Evolutionary conservation across 2,329 filamentous ascomycete genomes (phyloP), one percentile per base, ranked within the genome.

Genomic region (Harringtonia lauricola): DNA sequence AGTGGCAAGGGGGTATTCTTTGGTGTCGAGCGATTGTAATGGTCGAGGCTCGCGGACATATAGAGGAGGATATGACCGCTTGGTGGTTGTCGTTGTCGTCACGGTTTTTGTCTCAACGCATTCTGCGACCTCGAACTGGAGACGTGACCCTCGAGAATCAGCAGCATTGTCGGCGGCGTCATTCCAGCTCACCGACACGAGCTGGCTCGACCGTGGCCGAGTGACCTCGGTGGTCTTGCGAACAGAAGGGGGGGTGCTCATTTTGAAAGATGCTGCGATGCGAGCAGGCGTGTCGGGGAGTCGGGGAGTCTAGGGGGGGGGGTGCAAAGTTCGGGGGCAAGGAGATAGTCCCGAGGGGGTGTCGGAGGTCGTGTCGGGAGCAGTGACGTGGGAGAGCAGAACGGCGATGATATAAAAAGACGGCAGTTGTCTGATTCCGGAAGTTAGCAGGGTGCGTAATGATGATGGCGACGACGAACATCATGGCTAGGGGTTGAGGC

Each of bases 1-100:
- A 49, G 76, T 74, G 31, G 90, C 90, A 26, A 98, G 70, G 33
- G 92, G 92, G 60, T 94, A 98, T 54, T 92, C 79, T 60, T 94
- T 94, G 14, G 83, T 72, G 61, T 96, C 88, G 46, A 95, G 76
- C 43, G 81, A 74, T 47, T 75, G 69, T 29, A 88, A 72, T 41
- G 79, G 76, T 42, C 77, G 76, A 21, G 86, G 83, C 47, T 85
- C 76, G 51, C 79, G 80, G 52, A 95, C 78, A 44, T 86, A 71
- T 46, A 95, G 70, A n/a, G 87, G 87, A 38, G 90, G 89, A 52
- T 92, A 94, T 63, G 63, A 86, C 72, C 61, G 81, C 51, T 87
- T 86, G 2, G 89, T 94, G 1, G 87, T 94, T 1, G 88, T 95
- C 0, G 89, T 95, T 0, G 90, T 95, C 2, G 89, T 95, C 49